Evolutionary conservation across 257 asterid genomes (phyloP), one percentile per base, ranked within the genome.

Genomic region (Mitragyna speciosa): DNA sequence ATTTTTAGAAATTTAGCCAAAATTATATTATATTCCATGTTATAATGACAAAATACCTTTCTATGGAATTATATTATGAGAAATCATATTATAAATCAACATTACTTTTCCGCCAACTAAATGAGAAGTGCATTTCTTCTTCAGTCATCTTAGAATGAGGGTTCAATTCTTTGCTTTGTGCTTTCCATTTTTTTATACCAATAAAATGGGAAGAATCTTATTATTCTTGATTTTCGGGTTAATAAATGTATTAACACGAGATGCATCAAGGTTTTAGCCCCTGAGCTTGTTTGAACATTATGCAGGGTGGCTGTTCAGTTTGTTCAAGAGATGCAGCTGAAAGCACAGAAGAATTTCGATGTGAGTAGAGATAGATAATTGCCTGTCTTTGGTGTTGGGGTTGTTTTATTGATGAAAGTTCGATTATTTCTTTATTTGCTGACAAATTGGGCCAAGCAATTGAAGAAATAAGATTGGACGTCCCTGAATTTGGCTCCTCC

Each of bases 241-340:
- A n/a, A n/a, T n/a, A n/a, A 36, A 22, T 69, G 7, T 39, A 26
- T 39, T 33, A 17, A 12, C 12, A 49, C 14, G 12, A 1, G 54
- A 2, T 11, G 14, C 14, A 49, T 76, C 30, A 15, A 15, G 68
- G 20, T 24, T 49, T n/a, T 61, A 64, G 31, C 1, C 22, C 19
- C 78, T 68, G 75, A 81, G 81, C 76, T 47, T 48, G 22, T 80
- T 3, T 71, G 83, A 74, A 76, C 81, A 76, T 82, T n/a, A 78
- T 79, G 85, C 66, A 93, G 99, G 97, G 98, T 95, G 81, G 97
- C 90, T 87, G 94, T 95, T 84, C 97, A 95, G 74, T 93, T 91
- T 86, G 95, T 89, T 77, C 97, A 92, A 78, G 97, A 93, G 87
- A 89, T 95, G 96, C 99, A 92, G 82, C 82, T 88, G 75, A 95